Conservation (phyloP, 2,329 filamentous ascomycete genomes). For the Aspergillus pseudoviridinutans region DNA sequence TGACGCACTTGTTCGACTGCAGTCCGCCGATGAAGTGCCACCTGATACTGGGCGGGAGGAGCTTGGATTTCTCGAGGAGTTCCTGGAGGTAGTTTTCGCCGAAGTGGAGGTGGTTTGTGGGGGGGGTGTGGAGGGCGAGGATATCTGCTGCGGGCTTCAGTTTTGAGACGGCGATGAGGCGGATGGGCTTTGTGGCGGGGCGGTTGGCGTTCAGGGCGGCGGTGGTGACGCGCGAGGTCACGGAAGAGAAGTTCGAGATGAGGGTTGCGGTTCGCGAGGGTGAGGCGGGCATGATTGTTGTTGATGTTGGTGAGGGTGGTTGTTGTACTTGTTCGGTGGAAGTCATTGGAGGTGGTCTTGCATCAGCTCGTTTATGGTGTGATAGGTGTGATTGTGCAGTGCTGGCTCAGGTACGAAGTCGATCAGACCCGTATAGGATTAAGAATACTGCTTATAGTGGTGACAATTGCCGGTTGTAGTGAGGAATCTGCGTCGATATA, state of each 20-base stretch:
- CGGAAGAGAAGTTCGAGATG: constrained; percentile 57
- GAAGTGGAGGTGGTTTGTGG: constrained; percentile 68
- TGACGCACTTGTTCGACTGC: constrained; percentile 90
- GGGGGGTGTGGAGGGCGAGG: constrained; percentile 68
- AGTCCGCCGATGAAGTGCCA: constrained; percentile 98
- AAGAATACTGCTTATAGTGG: not conserved
- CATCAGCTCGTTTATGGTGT: not conserved
- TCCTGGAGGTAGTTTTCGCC: constrained; percentile 97
- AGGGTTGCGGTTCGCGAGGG: constrained; percentile 61
- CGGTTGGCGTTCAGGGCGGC: constrained; percentile 36
- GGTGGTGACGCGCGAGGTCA: constrained; percentile 56
- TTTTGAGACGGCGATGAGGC: constrained; percentile 93
- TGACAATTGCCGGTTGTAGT: not conserved
- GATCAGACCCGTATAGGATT: not conserved
- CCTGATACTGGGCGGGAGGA: constrained; percentile 69
- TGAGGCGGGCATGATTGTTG: constrained; percentile 49
- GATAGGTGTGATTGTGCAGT: not conserved
- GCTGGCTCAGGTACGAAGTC: not conserved
- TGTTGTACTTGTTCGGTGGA: constrained; percentile 10
- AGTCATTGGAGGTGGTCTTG: constrained; percentile 2
- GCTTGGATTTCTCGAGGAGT: constrained; percentile 74
- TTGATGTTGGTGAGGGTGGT: constrained; percentile 15
- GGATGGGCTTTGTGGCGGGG: constrained; percentile 32
- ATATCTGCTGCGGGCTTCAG: constrained; percentile 92
- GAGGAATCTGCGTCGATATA: not conserved